phyloP scores from a whole-genome alignment of 441 rosid species.

The Lagerstroemia fauriei region DNA sequence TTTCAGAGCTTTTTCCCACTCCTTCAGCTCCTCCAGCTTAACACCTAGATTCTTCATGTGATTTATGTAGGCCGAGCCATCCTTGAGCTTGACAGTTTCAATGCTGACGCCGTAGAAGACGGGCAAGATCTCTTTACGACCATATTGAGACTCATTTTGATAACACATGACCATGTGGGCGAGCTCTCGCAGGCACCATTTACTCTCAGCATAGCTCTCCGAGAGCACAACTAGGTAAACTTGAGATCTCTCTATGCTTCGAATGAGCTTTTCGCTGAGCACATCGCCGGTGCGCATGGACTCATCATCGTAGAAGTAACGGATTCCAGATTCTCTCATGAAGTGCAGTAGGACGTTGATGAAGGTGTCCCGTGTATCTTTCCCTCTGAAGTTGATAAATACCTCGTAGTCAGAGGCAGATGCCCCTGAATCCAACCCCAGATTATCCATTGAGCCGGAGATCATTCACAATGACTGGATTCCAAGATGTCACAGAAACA shows the following conservation, averaged over 20 bases:
- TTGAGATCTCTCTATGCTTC: background rate
- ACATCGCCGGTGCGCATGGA: background rate
- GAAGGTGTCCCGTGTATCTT: background rate
- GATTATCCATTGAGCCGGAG: too few relatives aligned
- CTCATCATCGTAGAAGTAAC: background rate
- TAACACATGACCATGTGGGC: background rate
- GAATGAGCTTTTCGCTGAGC: background rate
- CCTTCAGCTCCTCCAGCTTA: too few relatives aligned
- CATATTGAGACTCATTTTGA: too few relatives aligned
- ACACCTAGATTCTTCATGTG: background rate
- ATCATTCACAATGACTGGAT: too few relatives aligned
- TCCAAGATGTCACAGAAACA: too few relatives aligned
- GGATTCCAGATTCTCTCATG: background rate
- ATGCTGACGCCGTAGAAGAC: background rate
- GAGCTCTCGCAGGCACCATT: slow-evolving; percentile 6
- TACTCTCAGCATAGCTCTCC: background rate
- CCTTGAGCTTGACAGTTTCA: too few relatives aligned
- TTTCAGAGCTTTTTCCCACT: background rate
- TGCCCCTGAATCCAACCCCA: too few relatives aligned
- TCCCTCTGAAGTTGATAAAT: background rate
- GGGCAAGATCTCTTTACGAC: background rate
- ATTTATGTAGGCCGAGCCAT: background rate
- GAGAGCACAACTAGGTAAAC: background rate
- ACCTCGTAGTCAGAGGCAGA: too few relatives aligned
- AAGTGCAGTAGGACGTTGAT: background rate